Percentiles rank a stretch among this genome's conserved stretches.
Conservation (phyloP, 345 rosid species). For the Viola odorata region DNA sequence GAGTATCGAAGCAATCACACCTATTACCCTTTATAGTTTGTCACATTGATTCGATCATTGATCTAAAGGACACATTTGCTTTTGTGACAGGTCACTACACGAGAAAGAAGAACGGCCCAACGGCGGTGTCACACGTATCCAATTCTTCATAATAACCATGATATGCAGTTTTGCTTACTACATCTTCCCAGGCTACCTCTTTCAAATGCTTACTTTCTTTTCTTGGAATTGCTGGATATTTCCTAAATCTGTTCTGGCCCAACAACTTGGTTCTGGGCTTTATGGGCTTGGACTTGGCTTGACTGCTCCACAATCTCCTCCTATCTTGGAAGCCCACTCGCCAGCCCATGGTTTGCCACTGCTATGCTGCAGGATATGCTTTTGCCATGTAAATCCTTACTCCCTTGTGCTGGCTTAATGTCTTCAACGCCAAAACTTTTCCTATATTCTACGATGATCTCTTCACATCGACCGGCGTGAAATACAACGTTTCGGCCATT, state of each 20-base stretch:
- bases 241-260: slow-evolving; percentile 67
- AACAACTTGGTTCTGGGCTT: slow-evolving; percentile 89
- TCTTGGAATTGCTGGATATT: slow-evolving; percentile 95
- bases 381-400: slow-evolving; percentile 67
- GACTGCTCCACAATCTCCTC: slow-evolving; percentile 96
- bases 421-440: slow-evolving; percentile 74
- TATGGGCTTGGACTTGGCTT: slow-evolving; percentile 78
- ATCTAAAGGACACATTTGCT: too few relatives aligned
- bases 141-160: slow-evolving; percentile 77
- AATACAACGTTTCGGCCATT: slow-evolving; percentile 68
- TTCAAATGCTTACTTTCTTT: slow-evolving; percentile 73
- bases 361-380: slow-evolving; percentile 75
- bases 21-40: too few relatives aligned
- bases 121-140: slow-evolving; percentile 76
- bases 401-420: slow-evolving; percentile 66
- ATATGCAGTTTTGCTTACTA: slow-evolving; percentile 85
- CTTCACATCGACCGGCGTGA: slow-evolving; percentile 62
- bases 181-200: slow-evolving; percentile 85
- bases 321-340: slow-evolving; percentile 95
- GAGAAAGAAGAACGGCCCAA: slow-evolving; percentile 71
- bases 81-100: slow-evolving; percentile 57
- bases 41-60: too few relatives aligned
- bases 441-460: slow-evolving; percentile 75
- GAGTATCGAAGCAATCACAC: too few relatives aligned
- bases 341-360: slow-evolving; percentile 99